Percentiles rank a stretch among this genome's conserved stretches.
Conservation (phyloP, 345 rosid species). For the Theobroma cacao region DNA sequence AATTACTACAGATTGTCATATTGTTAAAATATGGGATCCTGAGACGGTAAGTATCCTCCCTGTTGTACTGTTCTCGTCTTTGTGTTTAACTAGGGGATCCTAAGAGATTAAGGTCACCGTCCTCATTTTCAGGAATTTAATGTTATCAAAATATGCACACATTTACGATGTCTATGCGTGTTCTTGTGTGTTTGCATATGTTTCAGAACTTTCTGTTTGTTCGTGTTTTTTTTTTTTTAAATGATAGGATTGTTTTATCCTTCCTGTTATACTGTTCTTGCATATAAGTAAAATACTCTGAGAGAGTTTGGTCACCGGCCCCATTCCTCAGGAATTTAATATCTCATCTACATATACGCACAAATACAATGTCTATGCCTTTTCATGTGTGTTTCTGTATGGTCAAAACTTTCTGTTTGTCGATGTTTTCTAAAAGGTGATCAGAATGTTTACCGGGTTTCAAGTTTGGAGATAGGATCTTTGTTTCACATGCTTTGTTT, state of each 20-base stretch:
- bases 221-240: no score
- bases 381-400: not conserved
- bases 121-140: not conserved
- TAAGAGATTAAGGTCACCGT: not conserved
- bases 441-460: not conserved
- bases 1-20: constrained; percentile 73
- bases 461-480: not conserved
- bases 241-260: no score
- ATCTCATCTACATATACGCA: not conserved
- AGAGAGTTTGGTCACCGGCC: no score
- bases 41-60: constrained; percentile 55
- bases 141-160: not conserved
- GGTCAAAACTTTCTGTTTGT: not conserved
- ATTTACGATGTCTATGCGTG: no score
- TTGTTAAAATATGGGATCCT: constrained; percentile 97
- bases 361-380: not conserved
- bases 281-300: no score
- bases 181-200: no score
- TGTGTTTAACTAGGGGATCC: not conserved
- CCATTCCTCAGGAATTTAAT: no score
- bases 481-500: not conserved
- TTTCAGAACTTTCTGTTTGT: no score
- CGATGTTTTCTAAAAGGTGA: not conserved
- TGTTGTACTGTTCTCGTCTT: not conserved
- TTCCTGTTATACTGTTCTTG: no score